Conservation (phyloP, 179 eudicot species). For the Gypsophila paniculata region DNA sequence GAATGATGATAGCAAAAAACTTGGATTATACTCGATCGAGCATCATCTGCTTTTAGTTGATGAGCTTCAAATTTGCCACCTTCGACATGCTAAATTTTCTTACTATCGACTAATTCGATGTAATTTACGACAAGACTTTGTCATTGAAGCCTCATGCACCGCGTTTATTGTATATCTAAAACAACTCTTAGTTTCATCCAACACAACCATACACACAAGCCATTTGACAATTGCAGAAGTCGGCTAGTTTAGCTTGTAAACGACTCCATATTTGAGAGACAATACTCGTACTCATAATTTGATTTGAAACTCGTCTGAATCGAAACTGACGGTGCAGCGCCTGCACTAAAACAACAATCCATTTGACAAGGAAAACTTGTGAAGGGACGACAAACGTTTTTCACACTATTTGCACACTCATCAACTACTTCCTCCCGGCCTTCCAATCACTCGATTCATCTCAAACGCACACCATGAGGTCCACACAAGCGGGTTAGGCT, state of each 20-base stretch:
- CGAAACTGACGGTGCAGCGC: background rate
- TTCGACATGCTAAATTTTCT: no score
- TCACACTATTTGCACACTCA: background rate
- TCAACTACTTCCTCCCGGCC: background rate
- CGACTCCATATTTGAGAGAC: no score
- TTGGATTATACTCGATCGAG: no score
- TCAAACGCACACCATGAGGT: background rate
- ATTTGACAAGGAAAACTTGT: background rate
- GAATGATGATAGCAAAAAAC: no score
- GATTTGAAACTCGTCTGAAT: no score
- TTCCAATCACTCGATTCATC: background rate
- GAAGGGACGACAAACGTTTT: background rate
- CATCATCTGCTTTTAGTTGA: no score
- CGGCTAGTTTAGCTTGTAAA: no score
- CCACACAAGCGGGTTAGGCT: constrained; percentile 1
- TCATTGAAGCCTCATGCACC: background rate
- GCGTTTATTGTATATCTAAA: background rate
- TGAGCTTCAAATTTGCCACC: no score
- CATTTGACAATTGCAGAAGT: background rate
- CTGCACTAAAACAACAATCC: background rate
- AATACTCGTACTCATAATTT: background rate
- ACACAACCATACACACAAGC: constrained; percentile 16
- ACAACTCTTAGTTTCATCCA: constrained; percentile 8
- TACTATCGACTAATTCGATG: no score
- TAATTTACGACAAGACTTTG: no score